These are phyloP conservation scores for Cinnamomum micranthum DNA, from an alignment of 164 flowering plant species.

Conservation along the genomic window DNA sequence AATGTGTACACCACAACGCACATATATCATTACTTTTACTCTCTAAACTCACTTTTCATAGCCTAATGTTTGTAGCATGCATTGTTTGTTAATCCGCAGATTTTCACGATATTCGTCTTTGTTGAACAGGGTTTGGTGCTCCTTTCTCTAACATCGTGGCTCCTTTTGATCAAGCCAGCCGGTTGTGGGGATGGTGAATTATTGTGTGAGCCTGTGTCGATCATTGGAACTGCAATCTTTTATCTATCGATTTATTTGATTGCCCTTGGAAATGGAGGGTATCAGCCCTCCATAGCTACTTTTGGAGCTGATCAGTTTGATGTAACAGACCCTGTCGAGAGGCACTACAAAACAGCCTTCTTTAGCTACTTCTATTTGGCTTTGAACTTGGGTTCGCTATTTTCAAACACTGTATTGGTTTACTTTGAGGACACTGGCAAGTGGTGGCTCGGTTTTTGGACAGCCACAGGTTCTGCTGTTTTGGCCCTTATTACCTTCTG, in stretches of 20 bases:
- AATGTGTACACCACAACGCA: background rate
- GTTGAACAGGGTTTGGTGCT: constrained; percentile 55
- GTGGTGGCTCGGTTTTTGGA: constrained; percentile 76
- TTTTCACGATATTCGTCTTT: too few relatives aligned
- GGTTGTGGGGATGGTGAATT: constrained; percentile 57
- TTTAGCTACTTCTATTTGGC: constrained; percentile 81
- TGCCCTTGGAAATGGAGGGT: constrained; percentile 92
- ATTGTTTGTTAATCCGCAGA: too few relatives aligned
- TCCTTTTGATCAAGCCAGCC: constrained; percentile 52
- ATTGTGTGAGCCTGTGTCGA: constrained; percentile 34
- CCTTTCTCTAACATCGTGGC: constrained; percentile 60
- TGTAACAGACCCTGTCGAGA: constrained; percentile 34
- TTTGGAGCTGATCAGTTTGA: constrained; percentile 89
- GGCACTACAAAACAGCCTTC: constrained; percentile 41
- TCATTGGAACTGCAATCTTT: constrained; percentile 38
- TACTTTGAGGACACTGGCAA: constrained; percentile 71
- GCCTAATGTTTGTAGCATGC: too few relatives aligned
- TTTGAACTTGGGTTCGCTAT: constrained; percentile 66
- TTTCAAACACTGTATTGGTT: constrained; percentile 83
- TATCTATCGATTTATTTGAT: constrained; percentile 70
- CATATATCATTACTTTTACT: background rate
- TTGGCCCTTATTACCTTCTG: constrained; percentile 44
- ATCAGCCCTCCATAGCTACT: constrained; percentile 91
- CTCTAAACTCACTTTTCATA: background rate
- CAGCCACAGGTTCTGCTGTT: constrained; percentile 52